Evolutionary conservation across 371 early-diverging fungal species (phyloP), one percentile per base, ranked within the genome.

Genomic region (Rhizopus stolonifer): DNA sequence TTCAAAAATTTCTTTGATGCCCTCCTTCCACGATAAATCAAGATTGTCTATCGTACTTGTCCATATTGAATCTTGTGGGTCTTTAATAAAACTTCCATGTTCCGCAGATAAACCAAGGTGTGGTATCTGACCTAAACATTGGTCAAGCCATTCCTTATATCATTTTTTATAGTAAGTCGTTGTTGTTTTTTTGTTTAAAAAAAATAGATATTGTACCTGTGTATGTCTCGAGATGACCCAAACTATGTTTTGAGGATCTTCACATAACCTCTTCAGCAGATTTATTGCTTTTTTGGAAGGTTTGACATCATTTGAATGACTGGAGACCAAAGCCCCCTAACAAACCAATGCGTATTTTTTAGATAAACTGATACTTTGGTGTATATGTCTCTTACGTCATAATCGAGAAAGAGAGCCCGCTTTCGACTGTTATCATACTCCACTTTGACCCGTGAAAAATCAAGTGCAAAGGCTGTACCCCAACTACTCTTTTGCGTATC

Each of bases 181-280:
- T 4, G 17, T 1, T 34, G 2, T 11, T 47, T 2, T 13, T 26
- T n/a, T 42, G 14, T 2, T 18, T 9, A n/a, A n/a, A n/a, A n/a
- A n/a, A 26, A 69, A 21, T 87, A 86, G 33, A 89, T 59, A 29
- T 80, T 80, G 11, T 55, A 80, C 81, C 60, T 90, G 84, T 59
- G 92, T 92, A 39, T 97, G 82, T 2, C 98, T 97, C 33, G 93
- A 93, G 15, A 98, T 89, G 2, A 98, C 81, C 81, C 91, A 95
- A 14, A 96, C 90, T 17, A 82, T 67, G 72, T 96, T 97, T 14
- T 77, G 61, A 14, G 88, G 90, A 58, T 94, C 87, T 9, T 65
- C 61, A 11, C 85, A 70, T 4, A 97, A 74, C 3, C 52, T 46
- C 1, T 61, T 54, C 32, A 96, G 65, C 1, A 80, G 76, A 32